Percentiles rank a stretch among this genome's conserved stretches.
Evolutionary conservation across 148 eudicot genomes (phyloP).

Genomic region (Chenopodium album): DNA sequence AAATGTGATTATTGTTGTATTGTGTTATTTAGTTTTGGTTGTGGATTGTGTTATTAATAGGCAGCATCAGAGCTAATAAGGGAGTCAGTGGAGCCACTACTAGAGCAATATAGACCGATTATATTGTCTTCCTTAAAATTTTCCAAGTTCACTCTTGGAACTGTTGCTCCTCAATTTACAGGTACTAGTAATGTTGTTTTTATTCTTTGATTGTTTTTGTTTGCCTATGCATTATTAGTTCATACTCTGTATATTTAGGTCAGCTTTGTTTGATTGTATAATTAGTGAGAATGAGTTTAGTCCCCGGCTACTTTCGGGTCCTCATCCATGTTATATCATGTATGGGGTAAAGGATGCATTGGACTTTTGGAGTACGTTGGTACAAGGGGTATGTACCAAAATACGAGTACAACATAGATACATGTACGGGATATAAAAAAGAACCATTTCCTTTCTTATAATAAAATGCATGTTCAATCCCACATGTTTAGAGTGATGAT

Average conservation of each 20-base stretch:
- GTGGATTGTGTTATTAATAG: slow-evolving; percentile 32
- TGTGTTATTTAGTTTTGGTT: neutral
- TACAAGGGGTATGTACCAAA: neutral
- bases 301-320: neutral
- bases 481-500: neutral
- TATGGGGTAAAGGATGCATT: neutral
- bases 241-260: neutral
- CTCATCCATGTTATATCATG: neutral
- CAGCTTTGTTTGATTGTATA: neutral
- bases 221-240: neutral
- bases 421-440: neutral
- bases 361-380: neutral
- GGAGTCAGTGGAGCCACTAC: slow-evolving; percentile 80
- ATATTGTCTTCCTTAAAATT: slow-evolving; percentile 81
- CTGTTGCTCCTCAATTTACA: slow-evolving; percentile 97
- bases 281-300: neutral
- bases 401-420: neutral
- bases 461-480: neutral
- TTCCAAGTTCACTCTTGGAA: slow-evolving; percentile 88
- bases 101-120: slow-evolving; percentile 83
- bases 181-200: slow-evolving; percentile 32
- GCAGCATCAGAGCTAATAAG: slow-evolving; percentile 96
- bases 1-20: neutral
- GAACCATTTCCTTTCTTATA: neutral
- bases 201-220: neutral